Conservation (phyloP, 208 protist genomes). For the Leishmania tropica region DNA sequence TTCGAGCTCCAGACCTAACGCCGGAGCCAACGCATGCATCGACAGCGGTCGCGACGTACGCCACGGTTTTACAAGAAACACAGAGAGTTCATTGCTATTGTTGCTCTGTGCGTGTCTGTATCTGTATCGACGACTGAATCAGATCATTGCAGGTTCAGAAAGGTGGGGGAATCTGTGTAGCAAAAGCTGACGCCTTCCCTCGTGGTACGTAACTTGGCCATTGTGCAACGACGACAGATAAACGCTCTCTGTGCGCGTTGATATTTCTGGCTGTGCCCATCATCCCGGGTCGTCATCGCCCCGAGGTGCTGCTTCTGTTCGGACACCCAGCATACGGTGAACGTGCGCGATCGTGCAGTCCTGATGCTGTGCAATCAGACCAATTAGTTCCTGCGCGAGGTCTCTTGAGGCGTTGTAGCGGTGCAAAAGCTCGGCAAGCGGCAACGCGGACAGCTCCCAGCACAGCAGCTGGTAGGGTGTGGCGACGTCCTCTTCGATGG, state of each 20-base stretch:
- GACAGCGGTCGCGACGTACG: neutral
- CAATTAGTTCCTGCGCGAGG: slow-evolving; percentile 32
- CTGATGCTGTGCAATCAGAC: slow-evolving; percentile 29
- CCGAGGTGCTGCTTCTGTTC: neutral
- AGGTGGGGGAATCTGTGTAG: neutral
- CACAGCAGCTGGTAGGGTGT: slow-evolving; percentile 5
- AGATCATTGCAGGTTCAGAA: neutral
- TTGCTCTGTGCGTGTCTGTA: neutral
- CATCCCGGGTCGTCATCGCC: neutral
- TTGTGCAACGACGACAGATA: neutral
- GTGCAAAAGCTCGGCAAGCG: slow-evolving; percentile 30
- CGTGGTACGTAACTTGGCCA: no score
- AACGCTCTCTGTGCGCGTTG: neutral
- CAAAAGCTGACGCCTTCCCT: neutral
- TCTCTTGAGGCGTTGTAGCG: slow-evolving; percentile 50
- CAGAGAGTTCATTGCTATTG: neutral
- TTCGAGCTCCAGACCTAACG: neutral
- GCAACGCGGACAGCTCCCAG: slow-evolving; percentile 9
- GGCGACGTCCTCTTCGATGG: neutral
- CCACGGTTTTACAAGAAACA: neutral
- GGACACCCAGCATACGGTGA: slow-evolving; percentile 29
- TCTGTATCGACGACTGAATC: neutral
- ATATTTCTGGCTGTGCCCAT: neutral
- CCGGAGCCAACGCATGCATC: no score
- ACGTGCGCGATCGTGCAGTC: slow-evolving; percentile 35